Conservation (phyloP, 371 early-diverging fungal genomes). For the Coemansia sp. region DNA sequence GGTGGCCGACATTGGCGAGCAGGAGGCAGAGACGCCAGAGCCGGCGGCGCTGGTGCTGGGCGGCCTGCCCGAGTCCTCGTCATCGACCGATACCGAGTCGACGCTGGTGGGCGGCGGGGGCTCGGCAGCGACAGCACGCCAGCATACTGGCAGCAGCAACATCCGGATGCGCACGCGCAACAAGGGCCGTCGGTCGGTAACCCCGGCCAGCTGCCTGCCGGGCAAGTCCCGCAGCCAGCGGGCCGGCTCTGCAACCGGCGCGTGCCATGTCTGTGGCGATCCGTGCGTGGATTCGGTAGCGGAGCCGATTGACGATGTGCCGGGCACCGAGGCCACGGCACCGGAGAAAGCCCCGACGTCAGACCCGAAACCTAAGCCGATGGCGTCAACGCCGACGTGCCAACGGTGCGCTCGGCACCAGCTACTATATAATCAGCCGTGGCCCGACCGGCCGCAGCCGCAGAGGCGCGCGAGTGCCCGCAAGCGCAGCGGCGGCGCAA, state of each 20-base stretch:
- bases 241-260: neutral
- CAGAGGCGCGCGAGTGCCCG: constrained; percentile 1
- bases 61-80: neutral
- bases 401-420: constrained; percentile 32
- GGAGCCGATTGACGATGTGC: neutral
- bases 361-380: neutral
- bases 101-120: neutral
- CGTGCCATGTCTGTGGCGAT: constrained; percentile 19
- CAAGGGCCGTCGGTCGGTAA: constrained; percentile 35
- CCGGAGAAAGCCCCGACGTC: neutral
- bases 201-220: constrained; percentile 26
- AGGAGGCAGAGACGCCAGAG: neutral
- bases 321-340: neutral
- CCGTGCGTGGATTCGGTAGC: neutral
- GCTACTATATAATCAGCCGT: constrained; percentile 18
- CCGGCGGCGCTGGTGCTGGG: neutral
- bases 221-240: neutral
- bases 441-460: constrained; percentile 33
- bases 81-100: constrained; percentile 21
- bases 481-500: constrained; percentile 5
- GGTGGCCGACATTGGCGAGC: neutral
- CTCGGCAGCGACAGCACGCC: neutral
- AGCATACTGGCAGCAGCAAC: neutral
- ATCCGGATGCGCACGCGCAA: constrained; percentile 36
- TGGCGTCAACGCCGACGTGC: constrained; percentile 2